Percentiles rank a stretch among this genome's conserved stretches.
phyloP scores from a whole-genome alignment of 768 basidiomycete genomes.

The Auriscalpium orientale region DNA sequence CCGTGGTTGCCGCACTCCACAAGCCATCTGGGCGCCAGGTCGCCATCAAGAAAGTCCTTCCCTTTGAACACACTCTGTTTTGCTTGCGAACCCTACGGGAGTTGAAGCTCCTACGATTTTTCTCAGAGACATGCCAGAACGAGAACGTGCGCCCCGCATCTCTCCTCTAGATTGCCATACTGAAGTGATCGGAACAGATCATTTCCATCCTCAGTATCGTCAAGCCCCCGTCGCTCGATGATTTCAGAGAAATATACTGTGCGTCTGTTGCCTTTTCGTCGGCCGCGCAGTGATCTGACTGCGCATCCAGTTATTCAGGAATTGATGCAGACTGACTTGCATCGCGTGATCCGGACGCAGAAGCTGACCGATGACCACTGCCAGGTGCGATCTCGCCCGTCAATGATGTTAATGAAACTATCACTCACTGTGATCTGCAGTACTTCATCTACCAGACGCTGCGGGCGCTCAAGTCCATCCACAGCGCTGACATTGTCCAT shows the following conservation, averaged over 20 bases:
- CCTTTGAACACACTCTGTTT: constrained; percentile 91
- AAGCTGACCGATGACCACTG: constrained; percentile 87
- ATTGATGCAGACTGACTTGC: constrained; percentile 86
- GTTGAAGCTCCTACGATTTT: constrained; percentile 83
- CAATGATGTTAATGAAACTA: neutral
- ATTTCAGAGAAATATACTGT: constrained; percentile 88
- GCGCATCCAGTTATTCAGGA: constrained; percentile 62
- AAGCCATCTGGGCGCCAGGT: constrained; percentile 75
- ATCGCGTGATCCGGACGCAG: constrained; percentile 87
- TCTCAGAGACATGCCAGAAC: constrained; percentile 71
- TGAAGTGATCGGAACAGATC: constrained; percentile 41
- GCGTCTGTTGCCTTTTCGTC: constrained; percentile 15
- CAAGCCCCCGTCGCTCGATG: constrained; percentile 65
- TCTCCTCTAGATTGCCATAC: constrained; percentile 2
- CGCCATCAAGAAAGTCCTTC: constrained; percentile 93
- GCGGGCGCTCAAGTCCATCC: constrained; percentile 82
- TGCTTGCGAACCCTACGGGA: constrained; percentile 85
- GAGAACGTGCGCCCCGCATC: constrained; percentile 51
- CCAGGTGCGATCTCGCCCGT: constrained; percentile 38
- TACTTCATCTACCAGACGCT: constrained; percentile 83
- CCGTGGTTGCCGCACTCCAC: constrained; percentile 84
- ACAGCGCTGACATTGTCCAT: constrained; percentile 77
- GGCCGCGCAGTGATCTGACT: constrained; percentile 3
- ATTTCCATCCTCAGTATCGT: constrained; percentile 89
- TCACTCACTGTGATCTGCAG: constrained; percentile 26